These are phyloP conservation scores for Aspergillus ellipticus DNA, from an alignment of 495 filamentous ascomycete genomes.

Conservation along the genomic window DNA sequence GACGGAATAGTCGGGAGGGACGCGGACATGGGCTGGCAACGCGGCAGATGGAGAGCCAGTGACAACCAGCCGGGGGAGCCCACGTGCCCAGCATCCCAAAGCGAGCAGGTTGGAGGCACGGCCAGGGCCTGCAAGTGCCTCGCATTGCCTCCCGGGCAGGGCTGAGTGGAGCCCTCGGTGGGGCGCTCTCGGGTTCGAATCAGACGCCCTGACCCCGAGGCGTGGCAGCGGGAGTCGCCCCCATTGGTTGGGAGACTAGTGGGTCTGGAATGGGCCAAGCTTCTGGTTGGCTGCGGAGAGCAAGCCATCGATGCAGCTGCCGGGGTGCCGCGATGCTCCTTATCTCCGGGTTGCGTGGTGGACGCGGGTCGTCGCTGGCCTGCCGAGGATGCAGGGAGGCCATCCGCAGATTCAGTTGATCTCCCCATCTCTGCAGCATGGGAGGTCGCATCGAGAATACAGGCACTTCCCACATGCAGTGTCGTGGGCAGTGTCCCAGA, in stretches of 20 bases:
- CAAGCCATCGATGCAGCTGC: not conserved
- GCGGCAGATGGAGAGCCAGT: not conserved
- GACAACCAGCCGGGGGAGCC: not conserved
- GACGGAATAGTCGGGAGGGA: not conserved
- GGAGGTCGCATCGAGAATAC: too few species aligned
- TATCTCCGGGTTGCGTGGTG: too few species aligned
- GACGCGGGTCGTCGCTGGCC: too few species aligned
- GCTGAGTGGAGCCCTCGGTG: not conserved
- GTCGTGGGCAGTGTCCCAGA: too few species aligned
- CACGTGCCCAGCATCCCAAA: conserved; percentile 1
- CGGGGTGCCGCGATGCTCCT: too few species aligned
- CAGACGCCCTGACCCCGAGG: not conserved
- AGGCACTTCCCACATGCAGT: too few species aligned
- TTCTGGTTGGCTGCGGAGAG: not conserved
- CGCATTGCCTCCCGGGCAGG: not conserved
- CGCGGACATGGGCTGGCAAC: not conserved
- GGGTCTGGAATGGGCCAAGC: not conserved
- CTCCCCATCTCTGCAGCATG: too few species aligned
- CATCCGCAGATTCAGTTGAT: too few species aligned
- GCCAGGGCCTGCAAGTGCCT: not conserved
- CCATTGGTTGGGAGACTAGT: not conserved
- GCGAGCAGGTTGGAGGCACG: not conserved
- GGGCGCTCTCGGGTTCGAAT: not conserved
- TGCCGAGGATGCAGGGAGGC: too few species aligned
- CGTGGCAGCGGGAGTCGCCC: not conserved